A percentile compares a stretch with the other conserved stretches of the same genome.
phyloP scores from a whole-genome alignment of 495 filamentous ascomycete species.

The Thermochaetoides thermophila region DNA sequence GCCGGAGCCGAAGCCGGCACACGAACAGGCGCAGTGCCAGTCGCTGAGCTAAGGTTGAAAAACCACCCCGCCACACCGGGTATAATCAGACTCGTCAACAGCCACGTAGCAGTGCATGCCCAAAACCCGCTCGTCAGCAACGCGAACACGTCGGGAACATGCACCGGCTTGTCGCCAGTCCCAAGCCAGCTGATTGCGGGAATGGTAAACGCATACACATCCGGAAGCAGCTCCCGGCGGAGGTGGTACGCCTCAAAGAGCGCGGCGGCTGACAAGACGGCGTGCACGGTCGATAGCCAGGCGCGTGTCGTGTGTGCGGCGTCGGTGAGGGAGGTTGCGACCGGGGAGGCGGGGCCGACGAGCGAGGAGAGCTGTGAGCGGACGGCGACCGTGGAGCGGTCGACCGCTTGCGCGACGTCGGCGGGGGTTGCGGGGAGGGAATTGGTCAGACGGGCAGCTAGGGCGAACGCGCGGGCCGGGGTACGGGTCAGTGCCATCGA shows the following conservation, averaged over 20 bases:
- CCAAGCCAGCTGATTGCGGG: constrained; percentile 44
- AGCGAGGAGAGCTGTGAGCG: constrained; percentile 35
- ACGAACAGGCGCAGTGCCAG: constrained; percentile 15
- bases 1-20: constrained; percentile 11
- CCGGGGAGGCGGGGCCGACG: constrained; percentile 33
- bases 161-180: constrained; percentile 35
- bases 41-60: constrained; percentile 56
- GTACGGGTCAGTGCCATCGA: constrained; percentile 47
- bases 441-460: constrained; percentile 35
- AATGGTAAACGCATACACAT: constrained; percentile 54
- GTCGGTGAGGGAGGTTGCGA: constrained; percentile 38
- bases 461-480: constrained; percentile 37
- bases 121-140: constrained; percentile 71
- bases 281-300: constrained; percentile 50
- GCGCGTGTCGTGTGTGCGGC: constrained; percentile 46
- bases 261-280: constrained; percentile 47
- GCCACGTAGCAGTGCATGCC: constrained; percentile 67
- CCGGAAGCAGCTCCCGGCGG: constrained; percentile 46
- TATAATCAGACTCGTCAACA: constrained; percentile 50
- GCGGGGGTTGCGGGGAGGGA: constrained; percentile 73
- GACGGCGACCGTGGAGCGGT: constrained; percentile 52
- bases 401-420: constrained; percentile 68
- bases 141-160: constrained; percentile 66
- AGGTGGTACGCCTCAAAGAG: constrained; percentile 48
- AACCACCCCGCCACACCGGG: constrained; percentile 68